Conservation (phyloP, 176 grass and related monocot genomes). For the Triticum urartu region DNA sequence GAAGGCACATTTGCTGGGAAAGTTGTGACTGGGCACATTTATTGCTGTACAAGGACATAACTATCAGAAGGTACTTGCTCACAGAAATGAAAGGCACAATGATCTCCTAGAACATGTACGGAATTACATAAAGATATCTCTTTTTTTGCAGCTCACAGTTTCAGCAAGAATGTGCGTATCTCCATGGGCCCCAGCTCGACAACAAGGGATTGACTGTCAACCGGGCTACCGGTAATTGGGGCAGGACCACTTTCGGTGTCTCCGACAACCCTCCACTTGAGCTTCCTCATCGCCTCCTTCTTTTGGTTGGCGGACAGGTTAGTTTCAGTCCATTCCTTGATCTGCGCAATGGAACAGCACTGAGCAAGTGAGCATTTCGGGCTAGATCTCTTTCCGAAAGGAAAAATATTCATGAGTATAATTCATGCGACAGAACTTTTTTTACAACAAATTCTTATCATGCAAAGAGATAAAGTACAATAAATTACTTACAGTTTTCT, state of each 20-base stretch:
- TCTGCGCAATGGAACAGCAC: conserved; percentile 34
- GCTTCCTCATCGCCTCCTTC: conserved; percentile 75
- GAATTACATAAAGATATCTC: neutral
- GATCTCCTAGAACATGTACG: neutral
- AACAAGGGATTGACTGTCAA: conserved; percentile 48
- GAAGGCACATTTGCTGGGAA: neutral
- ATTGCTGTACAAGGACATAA: neutral
- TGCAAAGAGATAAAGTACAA: neutral
- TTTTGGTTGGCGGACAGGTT: conserved; percentile 81
- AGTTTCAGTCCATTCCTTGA: conserved; percentile 70
- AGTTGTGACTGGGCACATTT: neutral
- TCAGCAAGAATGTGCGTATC: conserved; percentile 76
- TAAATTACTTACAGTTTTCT: conserved; percentile 53
- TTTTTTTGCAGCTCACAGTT: conserved; percentile 37
- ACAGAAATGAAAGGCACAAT: neutral
- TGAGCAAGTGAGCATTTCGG: neutral
- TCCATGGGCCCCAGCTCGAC: conserved; percentile 89
- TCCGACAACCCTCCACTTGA: conserved; percentile 52
- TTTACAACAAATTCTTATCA: neutral
- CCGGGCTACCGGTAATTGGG: conserved; percentile 48
- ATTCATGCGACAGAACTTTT: neutral
- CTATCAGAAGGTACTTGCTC: neutral
- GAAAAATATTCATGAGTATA: neutral
- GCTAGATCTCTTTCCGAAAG: neutral
- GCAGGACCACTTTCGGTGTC: conserved; percentile 16